Evolutionary conservation across 2,329 filamentous ascomycete genomes (phyloP), one percentile per base, ranked within the genome.

Genomic region (Mariannaea sp.): DNA sequence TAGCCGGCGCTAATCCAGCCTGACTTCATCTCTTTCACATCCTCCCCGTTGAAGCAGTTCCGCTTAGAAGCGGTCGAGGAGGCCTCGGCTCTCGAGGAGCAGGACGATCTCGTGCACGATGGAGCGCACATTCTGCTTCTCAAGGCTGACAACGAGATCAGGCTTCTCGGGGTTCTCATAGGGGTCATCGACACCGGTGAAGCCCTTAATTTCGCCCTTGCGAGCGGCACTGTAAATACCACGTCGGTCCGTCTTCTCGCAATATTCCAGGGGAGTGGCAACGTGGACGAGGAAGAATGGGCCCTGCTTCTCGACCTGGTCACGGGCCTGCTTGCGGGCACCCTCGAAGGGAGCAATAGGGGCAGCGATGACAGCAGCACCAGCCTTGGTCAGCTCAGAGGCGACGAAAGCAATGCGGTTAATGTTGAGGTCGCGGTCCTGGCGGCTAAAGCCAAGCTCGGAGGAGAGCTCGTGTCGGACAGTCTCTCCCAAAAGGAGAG

Each of bases 31-130:
- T 20, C 33, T 19, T 20, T n/a, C n/a, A n/a, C 33, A 12, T 17
- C 12, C 8, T 19, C 3, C 17, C 7, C 12, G 9, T 39, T 3
- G 17, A 19, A 33, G n/a, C n/a, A n/a, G n/a, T n/a, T 4, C 49
- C 55, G 19, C 57, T 71, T 75, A 85, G 55, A 84, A 69, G 55
- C 79, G 84, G 79, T 97, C 93, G 68, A 99, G 79, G 68, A 96
- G 83, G 43, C 94, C 94, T 68, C 89, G 81, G 71, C 87, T 89
- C 84, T 99, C 94, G 55, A 99, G 80, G 77, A 97, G 76, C 68
- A 99, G 81, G 59, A 99, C 83, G 68, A 99, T 97, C 82, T 97
- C 90, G 79, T 99, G 94, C 47, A 99, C 94, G 58, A 93, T 93
- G 55, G 89, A 94, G 69, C 94, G 84, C 41, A 97, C 92, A 62